phyloP scores from a whole-genome alignment of 345 rosid genomes.

The Citrus hindsii region DNA sequence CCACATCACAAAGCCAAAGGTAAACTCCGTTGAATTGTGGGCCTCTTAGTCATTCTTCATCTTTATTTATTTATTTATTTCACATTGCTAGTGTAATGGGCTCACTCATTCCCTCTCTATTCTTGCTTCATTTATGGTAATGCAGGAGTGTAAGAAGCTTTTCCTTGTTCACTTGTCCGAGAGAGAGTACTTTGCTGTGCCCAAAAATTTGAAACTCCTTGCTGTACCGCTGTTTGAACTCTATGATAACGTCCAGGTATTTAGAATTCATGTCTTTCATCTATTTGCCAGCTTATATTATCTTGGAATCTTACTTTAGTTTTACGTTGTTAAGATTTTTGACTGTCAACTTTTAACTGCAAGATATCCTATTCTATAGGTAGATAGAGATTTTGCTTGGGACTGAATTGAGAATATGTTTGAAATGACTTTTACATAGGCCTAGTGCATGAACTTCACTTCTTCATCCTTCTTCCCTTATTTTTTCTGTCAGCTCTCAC shows the following conservation, averaged over 20 bases:
- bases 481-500: background rate
- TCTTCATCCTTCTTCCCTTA: background rate
- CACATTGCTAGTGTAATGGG: background rate
- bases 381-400: background rate
- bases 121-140: slow-evolving; percentile 9
- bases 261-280: background rate
- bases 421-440: background rate
- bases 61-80: background rate
- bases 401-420: background rate
- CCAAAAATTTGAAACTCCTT: slow-evolving; percentile 93
- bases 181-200: slow-evolving; percentile 96
- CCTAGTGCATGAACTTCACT: background rate
- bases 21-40: slow-evolving; percentile 11
- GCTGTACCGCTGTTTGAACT: slow-evolving; percentile 97
- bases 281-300: background rate
- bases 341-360: background rate
- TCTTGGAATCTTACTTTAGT: background rate
- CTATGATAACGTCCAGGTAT: slow-evolving; percentile 91
- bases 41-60: background rate
- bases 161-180: slow-evolving; percentile 90
- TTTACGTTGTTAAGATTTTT: background rate
- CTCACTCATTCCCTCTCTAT: slow-evolving; percentile 11
- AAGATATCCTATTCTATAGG: background rate
- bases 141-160: slow-evolving; percentile 98
- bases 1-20: slow-evolving; percentile 96